phyloP scores from a whole-genome alignment of 768 basidiomycete species.

The Lactarius evosmus region DNA sequence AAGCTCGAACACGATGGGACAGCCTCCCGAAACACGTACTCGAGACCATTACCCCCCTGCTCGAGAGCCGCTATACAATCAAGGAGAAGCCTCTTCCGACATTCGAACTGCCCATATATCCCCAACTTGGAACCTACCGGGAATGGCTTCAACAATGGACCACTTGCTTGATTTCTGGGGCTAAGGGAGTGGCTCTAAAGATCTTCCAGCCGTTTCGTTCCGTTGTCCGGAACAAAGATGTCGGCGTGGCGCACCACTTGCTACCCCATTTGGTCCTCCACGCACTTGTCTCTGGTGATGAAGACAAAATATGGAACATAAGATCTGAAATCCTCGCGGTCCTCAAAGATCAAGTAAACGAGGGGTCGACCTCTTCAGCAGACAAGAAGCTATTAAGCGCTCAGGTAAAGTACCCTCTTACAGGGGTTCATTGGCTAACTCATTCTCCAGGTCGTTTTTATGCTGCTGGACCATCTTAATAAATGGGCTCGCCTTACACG shows the following conservation, averaged over 20 bases:
- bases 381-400: constrained; percentile 91
- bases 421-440: not conserved
- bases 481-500: constrained; percentile 80
- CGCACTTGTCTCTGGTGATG: constrained; percentile 71
- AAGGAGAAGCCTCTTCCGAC: constrained; percentile 36
- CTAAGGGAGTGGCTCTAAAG: constrained; percentile 54
- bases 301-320: constrained; percentile 60
- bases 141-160: constrained; percentile 97
- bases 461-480: constrained; percentile 91
- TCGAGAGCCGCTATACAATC: constrained; percentile 59
- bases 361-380: constrained; percentile 50
- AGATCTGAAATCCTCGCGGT: constrained; percentile 75
- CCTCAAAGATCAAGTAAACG: constrained; percentile 80
- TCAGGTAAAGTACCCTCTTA: constrained; percentile 55
- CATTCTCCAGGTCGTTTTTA: constrained; percentile 73
- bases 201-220: constrained; percentile 79
- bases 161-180: constrained; percentile 67
- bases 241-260: constrained; percentile 87
- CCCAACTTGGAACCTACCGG: constrained; percentile 72
- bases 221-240: constrained; percentile 82
- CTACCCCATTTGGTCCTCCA: constrained; percentile 91
- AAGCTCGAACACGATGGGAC: constrained; percentile 75
- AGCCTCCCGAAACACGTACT: constrained; percentile 76
- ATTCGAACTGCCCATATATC: constrained; percentile 73
- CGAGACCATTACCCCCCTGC: constrained; percentile 81